Percentiles rank a stretch among this genome's conserved stretches.
Conservation (phyloP, 306 rosid species). For the Trichosanthes truncata region DNA sequence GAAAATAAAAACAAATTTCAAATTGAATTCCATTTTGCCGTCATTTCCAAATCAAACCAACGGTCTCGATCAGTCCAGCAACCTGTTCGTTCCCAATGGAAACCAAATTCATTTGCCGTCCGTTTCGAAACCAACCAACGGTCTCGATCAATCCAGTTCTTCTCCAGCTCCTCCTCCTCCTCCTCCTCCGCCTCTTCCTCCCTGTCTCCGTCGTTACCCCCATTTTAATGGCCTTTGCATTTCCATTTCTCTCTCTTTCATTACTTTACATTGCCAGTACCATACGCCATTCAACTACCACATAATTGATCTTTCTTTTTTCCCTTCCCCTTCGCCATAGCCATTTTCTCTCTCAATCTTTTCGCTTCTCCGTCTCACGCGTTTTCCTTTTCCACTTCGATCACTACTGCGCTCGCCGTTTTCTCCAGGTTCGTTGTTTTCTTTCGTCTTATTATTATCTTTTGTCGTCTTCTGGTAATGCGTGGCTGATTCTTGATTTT, state of each 20-base stretch:
- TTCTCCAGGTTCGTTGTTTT: not conserved
- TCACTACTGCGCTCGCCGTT: not conserved
- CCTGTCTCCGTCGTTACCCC: not conserved
- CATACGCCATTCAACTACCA: constrained; percentile 3
- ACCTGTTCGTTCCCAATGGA: not conserved
- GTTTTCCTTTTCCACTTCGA: not conserved
- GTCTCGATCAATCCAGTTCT: constrained; percentile 2
- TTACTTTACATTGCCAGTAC: not conserved
- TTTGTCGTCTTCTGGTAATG: not conserved
- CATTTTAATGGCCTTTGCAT: not conserved
- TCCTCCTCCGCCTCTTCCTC: not conserved
- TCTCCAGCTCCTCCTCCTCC: not conserved
- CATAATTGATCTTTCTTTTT: not conserved
- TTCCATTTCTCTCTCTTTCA: not conserved
- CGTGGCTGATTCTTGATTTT: not conserved
- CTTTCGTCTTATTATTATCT: not conserved
- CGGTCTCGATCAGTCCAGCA: constrained; percentile 8
- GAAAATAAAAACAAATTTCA: not conserved
- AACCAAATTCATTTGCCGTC: not conserved
- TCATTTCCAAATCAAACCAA: not conserved
- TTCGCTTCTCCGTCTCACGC: not conserved
- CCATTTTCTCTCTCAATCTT: not conserved
- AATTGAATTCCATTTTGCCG: not conserved
- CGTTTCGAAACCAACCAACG: not conserved
- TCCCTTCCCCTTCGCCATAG: no score